These are phyloP conservation scores for Spinacia oleracea DNA, from an alignment of 179 eudicot genomes.

Conservation along the genomic window DNA sequence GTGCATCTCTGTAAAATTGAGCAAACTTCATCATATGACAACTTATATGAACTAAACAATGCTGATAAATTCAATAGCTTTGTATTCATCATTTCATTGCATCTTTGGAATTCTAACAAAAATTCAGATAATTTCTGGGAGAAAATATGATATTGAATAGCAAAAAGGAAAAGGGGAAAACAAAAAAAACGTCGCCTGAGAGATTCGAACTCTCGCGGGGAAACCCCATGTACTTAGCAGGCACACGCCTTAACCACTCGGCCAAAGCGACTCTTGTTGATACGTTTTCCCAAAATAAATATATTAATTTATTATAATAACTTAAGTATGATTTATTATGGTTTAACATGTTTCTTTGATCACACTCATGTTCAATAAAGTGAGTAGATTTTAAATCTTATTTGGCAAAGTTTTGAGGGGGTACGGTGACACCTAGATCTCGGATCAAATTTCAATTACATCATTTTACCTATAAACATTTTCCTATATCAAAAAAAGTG, in stretches of 20 bases:
- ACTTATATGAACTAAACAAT: slow-evolving; percentile 23
- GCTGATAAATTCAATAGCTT: slow-evolving; percentile 10
- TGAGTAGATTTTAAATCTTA: no score
- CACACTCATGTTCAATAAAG: no score
- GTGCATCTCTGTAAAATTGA: slow-evolving; percentile 49
- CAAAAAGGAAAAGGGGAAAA: not conserved
- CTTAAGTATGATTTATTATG: no score
- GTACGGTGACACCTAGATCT: no score
- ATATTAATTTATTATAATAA: no score
- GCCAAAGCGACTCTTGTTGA: slow-evolving; percentile 35
- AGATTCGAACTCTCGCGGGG: slow-evolving; percentile 43
- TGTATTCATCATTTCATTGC: not conserved
- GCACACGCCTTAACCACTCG: slow-evolving; percentile 59
- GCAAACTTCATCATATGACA: slow-evolving; percentile 31
- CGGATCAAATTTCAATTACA: no score
- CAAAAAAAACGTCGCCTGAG: slow-evolving; percentile 27
- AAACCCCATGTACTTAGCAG: slow-evolving; percentile 42
- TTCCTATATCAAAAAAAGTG: no score
- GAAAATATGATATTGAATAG: not conserved
- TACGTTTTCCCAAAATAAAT: not conserved
- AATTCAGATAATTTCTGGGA: not conserved
- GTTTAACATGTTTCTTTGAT: no score
- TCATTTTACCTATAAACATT: no score
- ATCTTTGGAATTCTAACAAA: not conserved
- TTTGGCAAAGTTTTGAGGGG: no score